phyloP scores from a whole-genome alignment of 768 basidiomycete genomes.

The Termitomyces sp. region DNA sequence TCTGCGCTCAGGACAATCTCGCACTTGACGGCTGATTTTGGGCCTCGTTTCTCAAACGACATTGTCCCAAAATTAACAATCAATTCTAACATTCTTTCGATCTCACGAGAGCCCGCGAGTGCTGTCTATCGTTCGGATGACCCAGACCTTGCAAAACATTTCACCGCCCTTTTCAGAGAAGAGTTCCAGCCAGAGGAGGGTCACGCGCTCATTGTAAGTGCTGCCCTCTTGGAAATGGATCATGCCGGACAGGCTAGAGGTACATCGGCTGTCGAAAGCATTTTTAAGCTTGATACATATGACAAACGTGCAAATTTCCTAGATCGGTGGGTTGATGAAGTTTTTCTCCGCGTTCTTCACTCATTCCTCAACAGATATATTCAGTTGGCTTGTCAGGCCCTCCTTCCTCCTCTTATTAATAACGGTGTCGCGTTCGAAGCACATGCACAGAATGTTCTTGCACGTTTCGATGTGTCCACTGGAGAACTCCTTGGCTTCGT shows the following conservation, averaged over 20 bases:
- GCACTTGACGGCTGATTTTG: conserved; percentile 52
- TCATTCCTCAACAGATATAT: conserved; percentile 33
- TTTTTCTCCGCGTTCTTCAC: neutral
- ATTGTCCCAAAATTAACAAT: conserved; percentile 43
- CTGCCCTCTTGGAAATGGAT: conserved; percentile 48
- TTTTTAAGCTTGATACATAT: conserved; percentile 39
- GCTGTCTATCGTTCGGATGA: conserved; percentile 36
- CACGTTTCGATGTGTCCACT: conserved; percentile 37
- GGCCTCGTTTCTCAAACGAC: conserved; percentile 47
- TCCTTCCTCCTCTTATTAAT: conserved; percentile 44
- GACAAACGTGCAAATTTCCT: conserved; percentile 42
- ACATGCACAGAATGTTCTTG: conserved; percentile 52
- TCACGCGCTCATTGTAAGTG: conserved; percentile 42
- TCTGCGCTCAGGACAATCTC: conserved; percentile 54
- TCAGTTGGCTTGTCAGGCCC: conserved; percentile 41
- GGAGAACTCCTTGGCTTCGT: conserved; percentile 44
- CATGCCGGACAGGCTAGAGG: conserved; percentile 34
- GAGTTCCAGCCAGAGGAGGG: conserved; percentile 31
- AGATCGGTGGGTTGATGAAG: conserved; percentile 29
- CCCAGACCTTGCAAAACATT: conserved; percentile 45
- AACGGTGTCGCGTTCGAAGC: conserved; percentile 61
- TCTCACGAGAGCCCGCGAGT: conserved; percentile 46
- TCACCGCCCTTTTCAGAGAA: conserved; percentile 43
- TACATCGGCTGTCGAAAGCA: conserved; percentile 40
- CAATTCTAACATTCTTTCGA: conserved; percentile 32